phyloP scores from a whole-genome alignment of 2,329 filamentous ascomycete species.

The Didymella segeticola region DNA sequence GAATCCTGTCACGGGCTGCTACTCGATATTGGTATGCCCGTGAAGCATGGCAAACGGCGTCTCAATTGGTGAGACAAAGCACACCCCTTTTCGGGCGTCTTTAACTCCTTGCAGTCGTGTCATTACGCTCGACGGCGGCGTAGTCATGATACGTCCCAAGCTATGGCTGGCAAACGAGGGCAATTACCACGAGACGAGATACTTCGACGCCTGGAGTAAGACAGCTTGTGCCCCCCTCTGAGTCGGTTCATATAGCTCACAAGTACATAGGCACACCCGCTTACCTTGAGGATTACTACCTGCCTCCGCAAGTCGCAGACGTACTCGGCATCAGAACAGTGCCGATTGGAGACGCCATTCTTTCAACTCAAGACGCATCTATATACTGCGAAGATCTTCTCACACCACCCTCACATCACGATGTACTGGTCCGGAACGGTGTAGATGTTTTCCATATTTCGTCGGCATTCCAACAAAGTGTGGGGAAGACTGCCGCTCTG shows the following conservation, averaged over 20 bases:
- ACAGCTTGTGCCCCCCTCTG: background rate
- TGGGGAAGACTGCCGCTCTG: constrained; percentile 69
- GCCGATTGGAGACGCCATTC: constrained; percentile 66
- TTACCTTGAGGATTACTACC: constrained; percentile 47
- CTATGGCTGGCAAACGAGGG: constrained; percentile 74
- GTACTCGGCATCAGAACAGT: constrained; percentile 63
- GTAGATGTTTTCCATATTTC: constrained; percentile 74
- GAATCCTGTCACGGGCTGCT: constrained; percentile 63
- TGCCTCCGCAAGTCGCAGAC: constrained; percentile 48
- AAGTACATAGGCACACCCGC: constrained; percentile 43
- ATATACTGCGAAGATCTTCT: constrained; percentile 65
- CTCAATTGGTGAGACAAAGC: constrained; percentile 33
- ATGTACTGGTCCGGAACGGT: constrained; percentile 68
- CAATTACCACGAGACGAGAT: constrained; percentile 55
- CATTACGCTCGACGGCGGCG: constrained; percentile 68
- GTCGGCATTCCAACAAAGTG: constrained; percentile 70
- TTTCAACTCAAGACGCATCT: constrained; percentile 63
- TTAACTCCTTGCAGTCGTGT: background rate
- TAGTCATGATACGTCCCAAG: constrained; percentile 76
- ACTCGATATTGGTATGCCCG: constrained; percentile 23
- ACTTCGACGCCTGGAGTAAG: constrained; percentile 43
- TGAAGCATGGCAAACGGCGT: background rate
- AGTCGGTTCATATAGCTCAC: constrained; percentile 32
- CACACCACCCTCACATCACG: constrained; percentile 56
- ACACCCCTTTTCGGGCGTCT: too few species aligned